Conservation (phyloP, 441 rosid genomes). For the Corymbia calophylla region DNA sequence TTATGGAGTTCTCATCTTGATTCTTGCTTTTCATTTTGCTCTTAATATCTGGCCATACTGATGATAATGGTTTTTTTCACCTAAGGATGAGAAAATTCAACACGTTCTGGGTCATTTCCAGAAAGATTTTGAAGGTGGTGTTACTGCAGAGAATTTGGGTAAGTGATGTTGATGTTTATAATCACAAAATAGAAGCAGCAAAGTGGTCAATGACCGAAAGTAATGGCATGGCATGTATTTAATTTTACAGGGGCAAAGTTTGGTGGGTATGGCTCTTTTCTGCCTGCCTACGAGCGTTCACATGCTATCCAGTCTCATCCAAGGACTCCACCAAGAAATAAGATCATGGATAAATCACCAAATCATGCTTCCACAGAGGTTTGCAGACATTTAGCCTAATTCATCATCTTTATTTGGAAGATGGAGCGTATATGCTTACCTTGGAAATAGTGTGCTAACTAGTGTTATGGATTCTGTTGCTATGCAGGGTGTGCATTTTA, state of each 20-base stretch:
- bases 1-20: background rate
- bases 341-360: conserved; percentile 22
- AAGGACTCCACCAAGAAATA: conserved; percentile 17
- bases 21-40: background rate
- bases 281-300: conserved; percentile 14
- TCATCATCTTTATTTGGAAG: conserved; percentile 5
- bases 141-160: conserved; percentile 58
- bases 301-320: conserved; percentile 15
- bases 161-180: conserved; percentile 22
- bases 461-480: conserved; percentile 22
- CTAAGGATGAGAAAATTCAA: conserved; percentile 58
- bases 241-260: conserved; percentile 18
- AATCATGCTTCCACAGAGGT: conserved; percentile 30
- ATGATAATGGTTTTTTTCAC: background rate
- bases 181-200: background rate
- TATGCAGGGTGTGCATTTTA: conserved; percentile 29
- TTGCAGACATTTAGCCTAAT: background rate
- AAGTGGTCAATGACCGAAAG: background rate
- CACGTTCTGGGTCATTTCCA: conserved; percentile 63
- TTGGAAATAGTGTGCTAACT: conserved; percentile 12
- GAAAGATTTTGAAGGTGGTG: conserved; percentile 53
- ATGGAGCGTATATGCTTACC: background rate
- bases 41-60: background rate
- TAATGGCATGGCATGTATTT: conserved; percentile 6
- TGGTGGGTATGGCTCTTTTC: conserved; percentile 21